Evolutionary conservation across 176 grass and related monocot genomes (phyloP).

Genomic region (Aegilops tauschii): DNA sequence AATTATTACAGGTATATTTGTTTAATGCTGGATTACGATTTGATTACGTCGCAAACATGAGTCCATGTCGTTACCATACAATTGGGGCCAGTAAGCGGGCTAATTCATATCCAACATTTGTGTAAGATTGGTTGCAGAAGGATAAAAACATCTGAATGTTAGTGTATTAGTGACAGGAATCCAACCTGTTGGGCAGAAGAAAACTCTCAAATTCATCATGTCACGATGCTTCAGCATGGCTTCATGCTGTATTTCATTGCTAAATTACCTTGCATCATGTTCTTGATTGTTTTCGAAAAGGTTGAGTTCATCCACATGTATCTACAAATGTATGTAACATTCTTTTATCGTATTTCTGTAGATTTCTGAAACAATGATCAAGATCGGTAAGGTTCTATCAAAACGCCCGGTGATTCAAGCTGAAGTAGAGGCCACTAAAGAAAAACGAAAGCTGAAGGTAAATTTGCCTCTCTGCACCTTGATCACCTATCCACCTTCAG

Average conservation of each 20-base stretch:
- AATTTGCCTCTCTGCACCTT: conserved; percentile 1
- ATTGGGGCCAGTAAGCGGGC: not conserved
- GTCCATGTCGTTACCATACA: not conserved
- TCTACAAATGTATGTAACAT: conserved; percentile 17
- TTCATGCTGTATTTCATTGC: not conserved
- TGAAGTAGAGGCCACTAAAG: conserved; percentile 55
- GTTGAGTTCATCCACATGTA: not conserved
- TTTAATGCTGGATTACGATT: not conserved
- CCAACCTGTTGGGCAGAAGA: not conserved
- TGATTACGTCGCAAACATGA: not conserved
- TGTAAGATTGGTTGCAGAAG: not conserved
- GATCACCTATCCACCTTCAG: not conserved
- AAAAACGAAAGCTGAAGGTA: conserved; percentile 75
- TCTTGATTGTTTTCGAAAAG: not conserved
- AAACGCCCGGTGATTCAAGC: conserved; percentile 42
- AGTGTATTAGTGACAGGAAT: not conserved
- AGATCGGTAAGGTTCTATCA: conserved; percentile 66
- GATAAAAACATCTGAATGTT: not conserved
- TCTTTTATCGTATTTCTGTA: conserved; percentile 24
- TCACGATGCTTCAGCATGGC: not conserved
- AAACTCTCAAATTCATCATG: not conserved
- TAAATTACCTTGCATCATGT: not conserved
- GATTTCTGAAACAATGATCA: conserved; percentile 84
- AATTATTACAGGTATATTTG: not conserved
- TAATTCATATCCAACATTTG: not conserved